Percentiles rank a stretch among this genome's conserved stretches.
phyloP scores from a whole-genome alignment of 495 filamentous ascomycete species.

The Barbatosphaeria neglecta region DNA sequence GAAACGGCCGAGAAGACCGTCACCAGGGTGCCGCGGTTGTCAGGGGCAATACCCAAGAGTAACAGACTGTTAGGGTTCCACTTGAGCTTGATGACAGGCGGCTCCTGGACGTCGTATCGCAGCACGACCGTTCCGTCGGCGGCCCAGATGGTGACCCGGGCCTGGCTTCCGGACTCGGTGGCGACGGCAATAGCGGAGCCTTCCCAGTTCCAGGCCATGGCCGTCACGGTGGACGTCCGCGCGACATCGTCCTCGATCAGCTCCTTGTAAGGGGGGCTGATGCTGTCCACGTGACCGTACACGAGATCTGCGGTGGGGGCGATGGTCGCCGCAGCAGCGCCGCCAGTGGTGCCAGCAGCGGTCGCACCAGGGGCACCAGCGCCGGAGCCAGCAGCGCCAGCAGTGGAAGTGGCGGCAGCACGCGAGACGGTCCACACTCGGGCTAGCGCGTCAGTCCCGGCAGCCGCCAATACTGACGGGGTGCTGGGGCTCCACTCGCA shows the following conservation, averaged over 20 bases:
- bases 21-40: slow-evolving; percentile 33
- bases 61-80: slow-evolving; percentile 47
- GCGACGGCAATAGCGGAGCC: slow-evolving; percentile 60
- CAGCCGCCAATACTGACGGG: slow-evolving; percentile 60
- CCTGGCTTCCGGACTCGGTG: slow-evolving; percentile 48
- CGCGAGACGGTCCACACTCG: slow-evolving; percentile 62
- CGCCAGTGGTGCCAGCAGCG: slow-evolving; percentile 22
- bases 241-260: slow-evolving; percentile 35
- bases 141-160: slow-evolving; percentile 57
- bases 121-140: slow-evolving; percentile 41
- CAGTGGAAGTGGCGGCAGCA: slow-evolving; percentile 34
- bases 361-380: too few species aligned
- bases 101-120: slow-evolving; percentile 32
- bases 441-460: slow-evolving; percentile 66
- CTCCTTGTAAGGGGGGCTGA: slow-evolving; percentile 20
- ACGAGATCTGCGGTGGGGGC: not conserved
- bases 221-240: slow-evolving; percentile 38
- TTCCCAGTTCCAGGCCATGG: slow-evolving; percentile 60
- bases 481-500: slow-evolving; percentile 69
- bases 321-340: slow-evolving; percentile 5
- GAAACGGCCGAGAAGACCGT: slow-evolving; percentile 36
- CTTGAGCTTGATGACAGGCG: slow-evolving; percentile 44
- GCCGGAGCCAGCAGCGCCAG: not conserved
- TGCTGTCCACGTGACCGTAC: slow-evolving; percentile 32
- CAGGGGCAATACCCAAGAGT: slow-evolving; percentile 45